Base-by-base conservation (phyloP, 2,329 filamentous ascomycete species). In the Sporothrix variecibatus region DNA sequence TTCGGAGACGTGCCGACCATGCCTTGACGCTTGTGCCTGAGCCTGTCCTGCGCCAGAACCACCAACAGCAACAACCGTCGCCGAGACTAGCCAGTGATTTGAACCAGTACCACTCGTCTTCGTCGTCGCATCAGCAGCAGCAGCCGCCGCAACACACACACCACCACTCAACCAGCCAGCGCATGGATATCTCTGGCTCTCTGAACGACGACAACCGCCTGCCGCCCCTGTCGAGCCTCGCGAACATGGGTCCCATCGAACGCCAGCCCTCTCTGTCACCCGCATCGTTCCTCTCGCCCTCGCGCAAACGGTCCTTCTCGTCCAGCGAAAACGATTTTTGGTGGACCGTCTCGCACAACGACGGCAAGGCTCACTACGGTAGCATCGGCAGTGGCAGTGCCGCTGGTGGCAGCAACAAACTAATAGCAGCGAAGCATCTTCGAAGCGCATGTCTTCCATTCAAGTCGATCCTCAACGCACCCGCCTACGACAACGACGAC, bases 401-500 rank as follows among this genome's bases (percentile, higher is more conserved):
- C 2, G 43, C 3, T 26, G 11, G 15, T 34, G 49, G 28, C 34
- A 31, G 79, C 80, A n/a, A 79, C 81, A 26, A 53, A 11, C 43
- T 5, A 49, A 49, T 15, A 49, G 2, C 38, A 23, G 23, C 23
- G 62, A 46, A 26, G 38, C 78, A 74, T n/a, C 74, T 20, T 49
- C 77, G 40, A 67, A 92, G 80, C 89, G 92, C 17, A 82, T 94
- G 3, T 93, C 91, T 23, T 93, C 92, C 2, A 94, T 94, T 94
- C 75, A 93, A 91, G 77, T 93, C 92, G 5, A 91, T 94, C 62
- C 83, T 95, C 15, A 94, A 94, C 76, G 90, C 90, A 2, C 79
- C 81, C 5, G 73, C 76, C 3, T 78, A 77, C 79, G 82, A 84
- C 75, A 80, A 83, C 74, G 79, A 84, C 65, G 80, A 81, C 65